Evolutionary conservation across 768 basidiomycete genomes (phyloP).

Genomic region (Russula olivacea): DNA sequence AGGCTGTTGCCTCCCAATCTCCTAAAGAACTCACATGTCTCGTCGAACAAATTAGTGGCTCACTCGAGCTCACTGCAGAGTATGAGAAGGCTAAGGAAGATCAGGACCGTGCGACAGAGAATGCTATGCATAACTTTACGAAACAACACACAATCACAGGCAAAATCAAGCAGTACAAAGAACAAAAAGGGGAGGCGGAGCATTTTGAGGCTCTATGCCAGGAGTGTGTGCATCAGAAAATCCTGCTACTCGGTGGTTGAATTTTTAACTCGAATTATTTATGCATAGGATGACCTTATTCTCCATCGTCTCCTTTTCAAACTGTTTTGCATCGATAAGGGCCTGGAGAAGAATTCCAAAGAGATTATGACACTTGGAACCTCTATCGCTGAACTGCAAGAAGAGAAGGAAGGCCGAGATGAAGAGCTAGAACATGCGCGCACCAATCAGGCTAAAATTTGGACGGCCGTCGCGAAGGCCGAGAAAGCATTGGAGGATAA

Average conservation of each 20-base stretch:
- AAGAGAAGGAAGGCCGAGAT: conserved; percentile 67
- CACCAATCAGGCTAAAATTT: conserved; percentile 72
- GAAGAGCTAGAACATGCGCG: conserved; percentile 66
- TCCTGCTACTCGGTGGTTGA: not conserved
- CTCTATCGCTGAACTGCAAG: conserved; percentile 58
- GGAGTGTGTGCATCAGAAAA: conserved; percentile 52
- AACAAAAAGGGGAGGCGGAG: conserved; percentile 91
- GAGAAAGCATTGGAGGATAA: conserved; percentile 85
- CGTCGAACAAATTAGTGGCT: conserved; percentile 94
- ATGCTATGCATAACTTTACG: conserved; percentile 90
- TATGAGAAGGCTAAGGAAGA: conserved; percentile 87
- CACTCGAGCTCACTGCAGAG: conserved; percentile 78
- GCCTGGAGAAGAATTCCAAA: conserved; percentile 64
- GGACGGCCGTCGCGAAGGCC: conserved; percentile 69
- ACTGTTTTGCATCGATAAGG: conserved; percentile 82
- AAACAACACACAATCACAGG: conserved; percentile 90
- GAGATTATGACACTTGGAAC: conserved; percentile 70
- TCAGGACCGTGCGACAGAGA: conserved; percentile 88
- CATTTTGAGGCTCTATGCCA: conserved; percentile 73
- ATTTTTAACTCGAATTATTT: conserved; percentile 1
- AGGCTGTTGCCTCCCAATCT: conserved; percentile 93
- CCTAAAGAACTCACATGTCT: conserved; percentile 83
- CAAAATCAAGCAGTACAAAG: conserved; percentile 96
- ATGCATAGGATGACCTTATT: conserved; percentile 66
- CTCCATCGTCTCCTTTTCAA: conserved; percentile 81